Percentiles rank a stretch among this genome's conserved stretches.
Conservation (phyloP, 2,329 filamentous ascomycete species). For the Colletotrichum phormii region DNA sequence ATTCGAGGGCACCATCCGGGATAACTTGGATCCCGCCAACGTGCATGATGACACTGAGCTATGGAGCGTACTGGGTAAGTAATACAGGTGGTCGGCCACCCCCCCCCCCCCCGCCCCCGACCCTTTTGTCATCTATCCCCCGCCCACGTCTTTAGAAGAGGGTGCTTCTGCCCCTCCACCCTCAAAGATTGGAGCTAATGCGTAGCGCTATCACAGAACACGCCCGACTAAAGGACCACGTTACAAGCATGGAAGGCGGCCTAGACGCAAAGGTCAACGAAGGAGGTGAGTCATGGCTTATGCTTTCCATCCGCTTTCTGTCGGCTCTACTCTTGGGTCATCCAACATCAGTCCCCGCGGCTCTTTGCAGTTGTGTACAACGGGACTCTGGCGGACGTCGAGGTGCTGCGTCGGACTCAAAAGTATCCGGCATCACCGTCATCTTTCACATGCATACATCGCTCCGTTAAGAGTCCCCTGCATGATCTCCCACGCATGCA, state of each 20-base stretch:
- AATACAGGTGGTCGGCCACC: slow-evolving; percentile 35
- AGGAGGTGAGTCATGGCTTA: slow-evolving; percentile 76
- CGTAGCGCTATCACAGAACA: slow-evolving; percentile 71
- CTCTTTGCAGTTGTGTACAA: slow-evolving; percentile 41
- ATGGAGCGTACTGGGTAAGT: slow-evolving; percentile 92
- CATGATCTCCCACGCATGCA: slow-evolving; percentile 50
- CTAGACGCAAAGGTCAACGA: slow-evolving; percentile 92
- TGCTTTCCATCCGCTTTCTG: slow-evolving; percentile 41
- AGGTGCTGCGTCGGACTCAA: slow-evolving; percentile 6
- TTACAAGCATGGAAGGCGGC: slow-evolving; percentile 86
- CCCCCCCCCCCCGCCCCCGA: neutral
- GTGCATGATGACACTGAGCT: slow-evolving; percentile 97
- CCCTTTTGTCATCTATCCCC: slow-evolving; percentile 3
- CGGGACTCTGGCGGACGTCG: slow-evolving; percentile 29
- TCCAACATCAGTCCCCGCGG: slow-evolving; percentile 43
- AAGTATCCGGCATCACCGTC: neutral
- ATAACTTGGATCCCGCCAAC: slow-evolving; percentile 95
- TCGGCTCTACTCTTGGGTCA: slow-evolving; percentile 37
- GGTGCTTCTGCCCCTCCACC: slow-evolving; percentile 16
- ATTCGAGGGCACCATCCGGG: slow-evolving; percentile 91
- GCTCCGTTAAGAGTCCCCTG: slow-evolving; percentile 44
- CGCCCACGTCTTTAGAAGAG: slow-evolving; percentile 33
- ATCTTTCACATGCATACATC: slow-evolving; percentile 31
- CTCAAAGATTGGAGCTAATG: slow-evolving; percentile 50
- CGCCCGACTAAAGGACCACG: slow-evolving; percentile 91